These are phyloP conservation scores for Pythium angustatum DNA, from an alignment of 352 stramenopile species.

Conservation along the genomic window DNA sequence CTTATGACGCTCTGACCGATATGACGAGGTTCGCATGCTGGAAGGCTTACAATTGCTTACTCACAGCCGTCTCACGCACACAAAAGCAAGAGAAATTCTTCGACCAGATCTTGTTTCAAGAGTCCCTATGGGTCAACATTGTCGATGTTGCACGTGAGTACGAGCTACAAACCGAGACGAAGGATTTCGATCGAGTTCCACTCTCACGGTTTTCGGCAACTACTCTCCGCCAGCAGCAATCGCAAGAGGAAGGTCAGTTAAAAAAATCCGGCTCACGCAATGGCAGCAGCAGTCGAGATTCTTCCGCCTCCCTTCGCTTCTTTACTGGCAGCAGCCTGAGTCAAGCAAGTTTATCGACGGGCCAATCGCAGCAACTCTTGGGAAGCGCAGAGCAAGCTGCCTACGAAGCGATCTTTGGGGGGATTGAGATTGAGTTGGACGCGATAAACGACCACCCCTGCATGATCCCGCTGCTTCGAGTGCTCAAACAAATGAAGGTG, in stretches of 20 bases:
- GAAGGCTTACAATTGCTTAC: slow-evolving; percentile 72
- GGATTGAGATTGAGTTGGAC: slow-evolving; percentile 76
- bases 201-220: slow-evolving; percentile 50
- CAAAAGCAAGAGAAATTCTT: slow-evolving; percentile 89
- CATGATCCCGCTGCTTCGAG: slow-evolving; percentile 70
- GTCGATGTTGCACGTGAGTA: slow-evolving; percentile 47
- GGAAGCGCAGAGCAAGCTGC: slow-evolving; percentile 23
- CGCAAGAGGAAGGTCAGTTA: slow-evolving; percentile 24
- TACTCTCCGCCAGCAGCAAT: slow-evolving; percentile 37
- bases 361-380: slow-evolving; percentile 18
- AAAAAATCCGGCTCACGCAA: slow-evolving; percentile 17
- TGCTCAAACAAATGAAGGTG: slow-evolving; percentile 76
- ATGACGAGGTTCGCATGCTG: slow-evolving; percentile 50
- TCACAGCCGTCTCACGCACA: slow-evolving; percentile 74
- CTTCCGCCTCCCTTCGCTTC: slow-evolving; percentile 52
- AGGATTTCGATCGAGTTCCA: slow-evolving; percentile 48
- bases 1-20: slow-evolving; percentile 39
- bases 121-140: slow-evolving; percentile 70
- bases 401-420: slow-evolving; percentile 34
- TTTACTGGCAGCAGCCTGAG: slow-evolving; percentile 80
- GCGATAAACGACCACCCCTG: slow-evolving; percentile 71
- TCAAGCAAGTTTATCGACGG: slow-evolving; percentile 30
- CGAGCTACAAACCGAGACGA: slow-evolving; percentile 52
- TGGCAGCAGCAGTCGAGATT: slow-evolving; percentile 17
- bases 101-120: slow-evolving; percentile 82